Evolutionary conservation across 2,329 filamentous ascomycete genomes (phyloP).

Genomic region (Cryphonectria carpinicola): DNA sequence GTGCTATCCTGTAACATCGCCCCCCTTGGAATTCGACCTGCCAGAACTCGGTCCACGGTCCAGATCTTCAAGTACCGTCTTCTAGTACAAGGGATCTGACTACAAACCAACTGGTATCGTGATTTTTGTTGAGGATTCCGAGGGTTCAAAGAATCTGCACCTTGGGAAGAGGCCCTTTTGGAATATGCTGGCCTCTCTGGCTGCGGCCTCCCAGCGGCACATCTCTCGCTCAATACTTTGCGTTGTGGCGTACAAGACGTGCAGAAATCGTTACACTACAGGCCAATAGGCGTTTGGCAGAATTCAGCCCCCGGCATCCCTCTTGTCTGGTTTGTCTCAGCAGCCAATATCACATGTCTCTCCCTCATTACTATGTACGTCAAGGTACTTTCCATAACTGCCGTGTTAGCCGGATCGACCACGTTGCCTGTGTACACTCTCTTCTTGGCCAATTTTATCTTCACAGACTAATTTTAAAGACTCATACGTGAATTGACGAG

Average conservation of each 20-base stretch:
- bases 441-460: not conserved
- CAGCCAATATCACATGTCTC: not conserved
- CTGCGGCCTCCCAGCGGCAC: not conserved
- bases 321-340: slow-evolving; percentile 1
- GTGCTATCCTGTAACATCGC: not conserved
- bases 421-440: not conserved
- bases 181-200: not conserved
- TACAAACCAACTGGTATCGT: too few relatives aligned
- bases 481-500: not conserved
- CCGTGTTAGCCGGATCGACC: not conserved
- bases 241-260: not conserved
- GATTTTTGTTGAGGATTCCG: too few relatives aligned
- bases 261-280: not conserved
- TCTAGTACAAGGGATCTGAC: too few relatives aligned
- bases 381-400: not conserved
- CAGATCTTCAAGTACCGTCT: not conserved
- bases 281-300: not conserved
- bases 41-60: not conserved
- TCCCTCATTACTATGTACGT: not conserved
- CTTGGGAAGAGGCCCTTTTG: too few relatives aligned
- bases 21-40: not conserved
- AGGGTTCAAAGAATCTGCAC: too few relatives aligned
- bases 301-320: not conserved
- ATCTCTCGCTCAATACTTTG: not conserved
- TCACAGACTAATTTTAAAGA: not conserved